Evolutionary conservation across 1,284 basidiomycete species (phyloP).

Genomic region (Boletellus dicymbophilus): DNA sequence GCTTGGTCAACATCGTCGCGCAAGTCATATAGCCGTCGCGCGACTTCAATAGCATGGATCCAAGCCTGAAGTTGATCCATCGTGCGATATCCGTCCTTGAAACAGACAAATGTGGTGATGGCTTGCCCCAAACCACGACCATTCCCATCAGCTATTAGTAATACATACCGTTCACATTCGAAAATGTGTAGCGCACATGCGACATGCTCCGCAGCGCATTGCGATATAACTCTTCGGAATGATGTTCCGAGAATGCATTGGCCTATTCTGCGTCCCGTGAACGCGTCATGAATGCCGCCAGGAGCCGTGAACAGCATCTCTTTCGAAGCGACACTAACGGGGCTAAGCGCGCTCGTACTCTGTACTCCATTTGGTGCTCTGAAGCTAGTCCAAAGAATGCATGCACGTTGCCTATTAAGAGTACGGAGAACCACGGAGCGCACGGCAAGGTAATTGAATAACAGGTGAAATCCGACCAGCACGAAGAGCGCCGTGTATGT

Average conservation of each 20-base stretch:
- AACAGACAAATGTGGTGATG: constrained; percentile 38
- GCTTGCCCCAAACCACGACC: neutral
- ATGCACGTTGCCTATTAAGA: constrained; percentile 59
- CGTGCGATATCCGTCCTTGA: constrained; percentile 49
- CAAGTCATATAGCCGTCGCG: constrained; percentile 5
- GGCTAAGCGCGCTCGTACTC: constrained; percentile 22
- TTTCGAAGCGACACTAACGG: constrained; percentile 32
- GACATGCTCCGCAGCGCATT: constrained; percentile 13
- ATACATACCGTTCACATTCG: constrained; percentile 45
- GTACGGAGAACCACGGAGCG: constrained; percentile 54
- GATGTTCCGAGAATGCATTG: constrained; percentile 49
- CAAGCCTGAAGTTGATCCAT: constrained; percentile 58
- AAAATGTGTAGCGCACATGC: constrained; percentile 33
- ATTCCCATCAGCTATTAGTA: constrained; percentile 40
- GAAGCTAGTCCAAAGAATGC: constrained; percentile 52
- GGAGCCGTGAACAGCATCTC: constrained; percentile 42
- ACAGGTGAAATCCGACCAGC: constrained; percentile 54
- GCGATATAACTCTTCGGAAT: constrained; percentile 16
- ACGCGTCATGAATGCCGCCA: constrained; percentile 36
- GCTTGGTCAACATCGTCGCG: constrained; percentile 1
- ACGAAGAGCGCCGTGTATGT: constrained; percentile 54
- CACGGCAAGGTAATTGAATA: constrained; percentile 62
- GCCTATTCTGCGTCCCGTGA: constrained; percentile 36
- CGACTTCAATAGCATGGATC: constrained; percentile 44
- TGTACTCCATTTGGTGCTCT: constrained; percentile 14